phyloP scores from a whole-genome alignment of 176 grass and related monocot species.

The Poa annua region DNA sequence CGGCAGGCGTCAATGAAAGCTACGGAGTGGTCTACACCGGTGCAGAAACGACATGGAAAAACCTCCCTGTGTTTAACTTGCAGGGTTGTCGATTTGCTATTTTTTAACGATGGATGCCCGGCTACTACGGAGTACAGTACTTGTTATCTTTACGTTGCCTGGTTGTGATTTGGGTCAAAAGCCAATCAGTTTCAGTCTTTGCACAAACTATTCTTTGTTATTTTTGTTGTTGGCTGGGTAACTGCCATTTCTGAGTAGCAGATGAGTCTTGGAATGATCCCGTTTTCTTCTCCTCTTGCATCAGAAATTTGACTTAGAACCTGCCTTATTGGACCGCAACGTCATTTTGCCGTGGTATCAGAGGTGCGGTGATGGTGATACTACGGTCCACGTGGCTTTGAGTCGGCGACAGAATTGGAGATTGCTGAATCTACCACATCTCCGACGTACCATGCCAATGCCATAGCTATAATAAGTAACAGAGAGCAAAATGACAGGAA shows the following conservation, averaged over 20 bases:
- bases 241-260: not conserved
- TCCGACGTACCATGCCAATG: not conserved
- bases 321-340: not conserved
- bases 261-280: not conserved
- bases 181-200: not conserved
- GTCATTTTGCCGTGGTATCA: not conserved
- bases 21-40: not conserved
- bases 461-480: not conserved
- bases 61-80: not conserved
- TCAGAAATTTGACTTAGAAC: not conserved
- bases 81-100: not conserved
- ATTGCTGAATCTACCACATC: not conserved
- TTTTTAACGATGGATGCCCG: not conserved
- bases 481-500: not conserved
- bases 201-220: not conserved
- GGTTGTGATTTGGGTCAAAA: not conserved
- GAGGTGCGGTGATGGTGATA: not conserved
- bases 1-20: slow-evolving; percentile 45
- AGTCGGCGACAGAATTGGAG: not conserved
- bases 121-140: too few relatives aligned
- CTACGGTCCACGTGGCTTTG: not conserved
- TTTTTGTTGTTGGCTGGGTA: not conserved
- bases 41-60: slow-evolving; percentile 23
- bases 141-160: not conserved
- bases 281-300: not conserved